phyloP scores from a whole-genome alignment of 176 grass and related monocot species.

The Miscanthus lutarioriparius region DNA sequence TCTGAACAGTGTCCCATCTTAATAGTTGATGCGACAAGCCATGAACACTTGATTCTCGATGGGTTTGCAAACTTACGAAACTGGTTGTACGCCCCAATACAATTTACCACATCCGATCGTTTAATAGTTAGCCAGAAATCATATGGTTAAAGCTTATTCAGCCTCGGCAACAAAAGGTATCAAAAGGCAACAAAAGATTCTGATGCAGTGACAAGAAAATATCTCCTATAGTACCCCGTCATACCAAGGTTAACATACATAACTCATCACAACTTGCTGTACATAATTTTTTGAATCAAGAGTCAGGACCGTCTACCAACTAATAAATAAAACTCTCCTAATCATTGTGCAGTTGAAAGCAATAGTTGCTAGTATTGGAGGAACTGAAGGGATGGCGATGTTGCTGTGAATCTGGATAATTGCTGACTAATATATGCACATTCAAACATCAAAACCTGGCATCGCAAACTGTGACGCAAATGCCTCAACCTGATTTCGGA shows the following conservation, averaged over 20 bases:
- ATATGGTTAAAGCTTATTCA: neutral
- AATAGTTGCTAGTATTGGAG: conserved; percentile 8
- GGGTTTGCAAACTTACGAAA: no score
- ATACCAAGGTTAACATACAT: conserved; percentile 21
- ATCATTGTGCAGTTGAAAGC: neutral
- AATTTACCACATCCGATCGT: no score
- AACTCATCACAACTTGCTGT: conserved; percentile 39
- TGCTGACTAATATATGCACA: conserved; percentile 36
- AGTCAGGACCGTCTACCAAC: conserved; percentile 8
- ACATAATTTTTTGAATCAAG: conserved; percentile 38
- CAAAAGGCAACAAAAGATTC: neutral
- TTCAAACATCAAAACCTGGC: conserved; percentile 84
- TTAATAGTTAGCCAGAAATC: neutral
- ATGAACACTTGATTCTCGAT: no score
- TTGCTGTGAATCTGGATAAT: conserved; percentile 37
- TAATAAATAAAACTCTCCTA: conserved; percentile 22
- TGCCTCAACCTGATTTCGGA: conserved; percentile 63
- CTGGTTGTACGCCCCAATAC: no score
- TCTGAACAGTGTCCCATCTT: neutral
- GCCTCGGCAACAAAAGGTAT: neutral
- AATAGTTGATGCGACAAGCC: neutral
- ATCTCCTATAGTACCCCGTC: conserved; percentile 23
- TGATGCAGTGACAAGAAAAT: neutral
- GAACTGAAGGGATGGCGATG: neutral
- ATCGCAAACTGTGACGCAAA: conserved; percentile 93